A percentile compares a stretch with the other conserved stretches of the same genome.
phyloP scores from a whole-genome alignment of 306 rosid species.

The Begonia peltatifolia region DNA sequence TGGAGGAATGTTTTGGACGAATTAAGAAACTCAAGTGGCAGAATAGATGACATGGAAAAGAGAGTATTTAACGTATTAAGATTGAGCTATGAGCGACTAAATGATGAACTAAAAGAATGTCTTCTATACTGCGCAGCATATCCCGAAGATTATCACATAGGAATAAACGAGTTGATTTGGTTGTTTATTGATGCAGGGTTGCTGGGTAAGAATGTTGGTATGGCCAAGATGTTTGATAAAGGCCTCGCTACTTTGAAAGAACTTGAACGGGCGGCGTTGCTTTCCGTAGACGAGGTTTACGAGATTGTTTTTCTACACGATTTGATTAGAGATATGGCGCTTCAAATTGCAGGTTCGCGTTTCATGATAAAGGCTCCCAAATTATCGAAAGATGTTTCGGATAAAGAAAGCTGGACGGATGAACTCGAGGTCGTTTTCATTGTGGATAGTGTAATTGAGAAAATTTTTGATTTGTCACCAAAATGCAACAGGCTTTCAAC shows the following conservation, averaged over 20 bases:
- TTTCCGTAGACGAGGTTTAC: background rate
- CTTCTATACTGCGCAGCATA: slow-evolving; percentile 12
- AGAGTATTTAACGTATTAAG: slow-evolving; percentile 12
- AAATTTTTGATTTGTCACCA: background rate
- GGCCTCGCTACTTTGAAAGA: slow-evolving; percentile 6
- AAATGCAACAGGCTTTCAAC: background rate
- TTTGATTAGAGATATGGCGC: slow-evolving; percentile 6
- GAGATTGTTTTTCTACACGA: slow-evolving; percentile 5
- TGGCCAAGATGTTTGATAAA: slow-evolving; percentile 2
- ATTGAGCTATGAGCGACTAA: slow-evolving; percentile 15
- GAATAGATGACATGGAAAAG: slow-evolving; percentile 13
- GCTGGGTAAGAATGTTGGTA: slow-evolving; percentile 6
- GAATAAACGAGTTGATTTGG: slow-evolving; percentile 9
- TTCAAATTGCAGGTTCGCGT: slow-evolving; percentile 1
- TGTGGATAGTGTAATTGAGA: too few species aligned
- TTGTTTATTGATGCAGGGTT: slow-evolving; percentile 11
- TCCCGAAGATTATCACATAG: slow-evolving; percentile 12
- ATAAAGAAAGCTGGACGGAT: background rate
- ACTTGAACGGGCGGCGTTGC: slow-evolving; percentile 5
- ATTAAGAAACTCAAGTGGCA: background rate
- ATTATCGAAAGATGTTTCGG: background rate
- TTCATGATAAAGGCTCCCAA: background rate
- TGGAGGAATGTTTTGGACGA: slow-evolving; percentile 1
- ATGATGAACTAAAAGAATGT: slow-evolving; percentile 1
- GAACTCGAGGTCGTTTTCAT: background rate